Conservation (phyloP, 345 rosid genomes). For the Eutrema japonicum region DNA sequence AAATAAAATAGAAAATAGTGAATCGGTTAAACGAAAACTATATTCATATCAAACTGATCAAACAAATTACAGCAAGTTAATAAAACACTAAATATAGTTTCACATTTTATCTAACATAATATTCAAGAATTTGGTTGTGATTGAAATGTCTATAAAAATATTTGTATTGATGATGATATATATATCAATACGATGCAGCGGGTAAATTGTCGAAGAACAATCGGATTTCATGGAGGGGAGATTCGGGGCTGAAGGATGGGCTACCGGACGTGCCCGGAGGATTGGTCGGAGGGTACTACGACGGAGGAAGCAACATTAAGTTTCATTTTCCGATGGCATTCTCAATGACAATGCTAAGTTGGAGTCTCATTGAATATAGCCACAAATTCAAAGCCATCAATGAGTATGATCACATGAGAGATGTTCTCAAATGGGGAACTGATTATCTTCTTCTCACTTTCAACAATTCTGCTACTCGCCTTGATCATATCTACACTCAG, state of each 20-base stretch:
- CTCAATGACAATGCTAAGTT: slow-evolving; percentile 89
- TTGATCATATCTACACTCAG: slow-evolving; percentile 68
- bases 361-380: slow-evolving; percentile 86
- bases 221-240: slow-evolving; percentile 72
- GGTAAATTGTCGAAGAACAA: slow-evolving; percentile 73
- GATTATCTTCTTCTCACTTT: slow-evolving; percentile 85
- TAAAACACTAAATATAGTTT: no score
- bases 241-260: slow-evolving; percentile 76
- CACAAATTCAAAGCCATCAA: slow-evolving; percentile 63
- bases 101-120: no score
- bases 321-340: slow-evolving; percentile 92
- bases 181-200: slow-evolving; percentile 54
- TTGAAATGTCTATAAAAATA: neutral
- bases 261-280: slow-evolving; percentile 53
- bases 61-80: no score
- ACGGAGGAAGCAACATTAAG: slow-evolving; percentile 78
- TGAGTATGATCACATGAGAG: slow-evolving; percentile 66
- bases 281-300: slow-evolving; percentile 84
- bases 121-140: no score
- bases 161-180: neutral
- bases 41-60: no score
- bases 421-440: slow-evolving; percentile 81
- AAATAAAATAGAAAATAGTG: no score
- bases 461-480: slow-evolving; percentile 64
- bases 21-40: no score